Percentiles rank a stretch among this genome's conserved stretches.
Evolutionary conservation across 148 eudicot genomes (phyloP).

Genomic region (Rhododendron kiyosumense): DNA sequence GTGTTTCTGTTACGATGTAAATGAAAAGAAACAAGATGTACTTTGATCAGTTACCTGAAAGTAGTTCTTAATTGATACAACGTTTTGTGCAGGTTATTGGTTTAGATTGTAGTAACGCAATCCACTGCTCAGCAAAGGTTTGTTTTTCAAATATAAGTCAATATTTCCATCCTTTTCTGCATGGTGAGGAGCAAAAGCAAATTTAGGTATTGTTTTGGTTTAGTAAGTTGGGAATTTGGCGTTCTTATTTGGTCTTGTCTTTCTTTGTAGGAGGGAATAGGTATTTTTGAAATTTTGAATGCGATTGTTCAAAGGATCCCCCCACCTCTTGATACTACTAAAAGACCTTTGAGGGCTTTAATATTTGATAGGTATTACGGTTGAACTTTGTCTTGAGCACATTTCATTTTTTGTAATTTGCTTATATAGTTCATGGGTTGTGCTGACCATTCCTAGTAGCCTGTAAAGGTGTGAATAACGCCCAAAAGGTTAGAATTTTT

Average conservation of each 20-base stretch:
- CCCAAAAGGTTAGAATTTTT: neutral
- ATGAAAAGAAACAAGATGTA: neutral
- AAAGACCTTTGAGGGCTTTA: constrained; percentile 82
- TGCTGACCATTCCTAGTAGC: neutral
- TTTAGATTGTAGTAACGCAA: constrained; percentile 91
- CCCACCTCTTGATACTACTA: constrained; percentile 65
- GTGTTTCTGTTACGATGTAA: neutral
- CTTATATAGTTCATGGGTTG: neutral
- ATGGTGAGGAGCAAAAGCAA: neutral
- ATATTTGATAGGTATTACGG: constrained; percentile 80
- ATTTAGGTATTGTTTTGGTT: neutral
- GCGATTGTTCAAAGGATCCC: constrained; percentile 83
- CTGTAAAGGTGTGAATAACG: neutral
- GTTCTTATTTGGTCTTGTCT: constrained; percentile 9
- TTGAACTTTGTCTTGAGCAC: constrained; percentile 4
- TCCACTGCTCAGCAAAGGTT: constrained; percentile 95
- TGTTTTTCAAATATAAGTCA: constrained; percentile 16
- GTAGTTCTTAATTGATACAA: neutral
- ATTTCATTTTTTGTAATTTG: neutral
- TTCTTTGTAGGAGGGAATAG: constrained; percentile 83
- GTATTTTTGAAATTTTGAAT: constrained; percentile 79
- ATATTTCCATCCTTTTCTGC: neutral
- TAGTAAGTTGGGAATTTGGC: neutral
- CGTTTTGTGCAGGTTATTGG: constrained; percentile 64
- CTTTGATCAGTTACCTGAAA: neutral